These are phyloP conservation scores for Erythrobasidium hasegawianum DNA, from an alignment of 1,284 basidiomycete genomes.

Conservation along the genomic window DNA sequence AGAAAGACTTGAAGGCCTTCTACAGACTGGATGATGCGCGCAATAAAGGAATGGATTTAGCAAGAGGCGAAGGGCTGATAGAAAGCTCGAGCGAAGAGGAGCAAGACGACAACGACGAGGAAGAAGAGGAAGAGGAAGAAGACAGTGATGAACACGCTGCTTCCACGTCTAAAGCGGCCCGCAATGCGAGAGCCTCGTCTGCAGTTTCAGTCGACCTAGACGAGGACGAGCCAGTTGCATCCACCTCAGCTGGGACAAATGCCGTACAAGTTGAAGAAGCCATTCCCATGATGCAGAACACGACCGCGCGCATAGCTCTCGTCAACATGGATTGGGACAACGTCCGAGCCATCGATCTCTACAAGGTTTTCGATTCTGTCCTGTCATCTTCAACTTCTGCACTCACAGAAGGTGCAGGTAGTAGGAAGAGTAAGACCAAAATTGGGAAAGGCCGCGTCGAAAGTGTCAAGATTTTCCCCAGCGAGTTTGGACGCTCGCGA, in stretches of 20 bases:
- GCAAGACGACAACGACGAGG: conserved; percentile 51
- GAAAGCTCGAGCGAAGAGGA: conserved; percentile 65
- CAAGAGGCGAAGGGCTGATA: conserved; percentile 78
- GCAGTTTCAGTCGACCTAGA: conserved; percentile 71
- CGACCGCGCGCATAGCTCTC: conserved; percentile 73
- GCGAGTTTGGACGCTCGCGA: conserved; percentile 85
- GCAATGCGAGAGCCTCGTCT: conserved; percentile 46
- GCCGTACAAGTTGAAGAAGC: conserved; percentile 35
- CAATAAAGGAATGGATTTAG: conserved; percentile 64
- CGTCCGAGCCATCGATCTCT: conserved; percentile 82
- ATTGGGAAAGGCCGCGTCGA: conserved; percentile 37
- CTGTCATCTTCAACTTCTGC: conserved; percentile 53
- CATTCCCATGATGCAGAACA: conserved; percentile 41
- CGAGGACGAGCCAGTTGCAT: conserved; percentile 53
- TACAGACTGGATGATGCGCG: conserved; percentile 60
- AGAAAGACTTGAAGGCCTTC: conserved; percentile 74
- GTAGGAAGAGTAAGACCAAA: conserved; percentile 23
- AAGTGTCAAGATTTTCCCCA: conserved; percentile 75
- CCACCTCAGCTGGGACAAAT: conserved; percentile 37
- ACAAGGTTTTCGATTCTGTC: conserved; percentile 87
- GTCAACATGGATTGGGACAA: conserved; percentile 99
- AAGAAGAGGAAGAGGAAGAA: conserved; percentile 50
- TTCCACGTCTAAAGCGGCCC: conserved; percentile 37
- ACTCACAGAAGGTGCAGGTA: conserved; percentile 19
- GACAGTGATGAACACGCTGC: conserved; percentile 45